Percentiles rank a stretch among this genome's conserved stretches.
Evolutionary conservation across 2,329 filamentous ascomycete species (phyloP).

Genomic region (Colletotrichum sansevieriae): DNA sequence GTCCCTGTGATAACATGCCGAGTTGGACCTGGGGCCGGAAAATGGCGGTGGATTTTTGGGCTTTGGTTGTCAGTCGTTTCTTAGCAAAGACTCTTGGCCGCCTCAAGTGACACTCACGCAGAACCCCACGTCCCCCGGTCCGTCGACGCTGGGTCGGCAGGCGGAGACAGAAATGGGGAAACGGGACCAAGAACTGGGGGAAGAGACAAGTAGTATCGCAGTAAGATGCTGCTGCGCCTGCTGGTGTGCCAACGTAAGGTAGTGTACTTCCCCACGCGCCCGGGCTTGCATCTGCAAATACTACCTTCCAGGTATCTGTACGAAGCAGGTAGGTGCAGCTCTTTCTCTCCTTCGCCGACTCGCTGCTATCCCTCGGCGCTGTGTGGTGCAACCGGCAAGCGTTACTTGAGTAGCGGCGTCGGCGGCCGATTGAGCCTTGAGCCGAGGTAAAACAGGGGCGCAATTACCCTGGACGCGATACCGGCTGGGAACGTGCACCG

Average conservation of each 20-base stretch:
- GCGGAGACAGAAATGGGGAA: conserved; percentile 30
- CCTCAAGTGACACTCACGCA: too few species aligned
- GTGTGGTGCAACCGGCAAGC: conserved; percentile 11
- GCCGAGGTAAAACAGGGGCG: conserved; percentile 35
- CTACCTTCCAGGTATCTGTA: too few species aligned
- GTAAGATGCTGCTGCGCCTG: too few species aligned
- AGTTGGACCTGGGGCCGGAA: not conserved
- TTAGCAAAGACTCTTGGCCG: too few species aligned
- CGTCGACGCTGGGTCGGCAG: not conserved
- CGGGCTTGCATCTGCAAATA: not conserved
- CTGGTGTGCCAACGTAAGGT: too few species aligned
- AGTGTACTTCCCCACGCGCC: not conserved
- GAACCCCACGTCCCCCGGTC: conserved; percentile 6
- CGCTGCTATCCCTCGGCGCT: conserved; percentile 8
- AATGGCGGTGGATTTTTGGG: too few species aligned
- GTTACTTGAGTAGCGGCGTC: not conserved
- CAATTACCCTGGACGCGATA: conserved; percentile 4
- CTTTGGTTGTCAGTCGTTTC: too few species aligned
- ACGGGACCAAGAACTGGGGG: not conserved
- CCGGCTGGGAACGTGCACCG: too few species aligned
- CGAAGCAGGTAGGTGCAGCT: not conserved
- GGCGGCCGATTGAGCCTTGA: not conserved
- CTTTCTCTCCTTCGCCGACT: not conserved
- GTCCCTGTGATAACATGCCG: conserved; percentile 9
- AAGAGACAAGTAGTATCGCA: too few species aligned